Conservation (phyloP, 805 yeast species). For the Pichia manshurica region DNA sequence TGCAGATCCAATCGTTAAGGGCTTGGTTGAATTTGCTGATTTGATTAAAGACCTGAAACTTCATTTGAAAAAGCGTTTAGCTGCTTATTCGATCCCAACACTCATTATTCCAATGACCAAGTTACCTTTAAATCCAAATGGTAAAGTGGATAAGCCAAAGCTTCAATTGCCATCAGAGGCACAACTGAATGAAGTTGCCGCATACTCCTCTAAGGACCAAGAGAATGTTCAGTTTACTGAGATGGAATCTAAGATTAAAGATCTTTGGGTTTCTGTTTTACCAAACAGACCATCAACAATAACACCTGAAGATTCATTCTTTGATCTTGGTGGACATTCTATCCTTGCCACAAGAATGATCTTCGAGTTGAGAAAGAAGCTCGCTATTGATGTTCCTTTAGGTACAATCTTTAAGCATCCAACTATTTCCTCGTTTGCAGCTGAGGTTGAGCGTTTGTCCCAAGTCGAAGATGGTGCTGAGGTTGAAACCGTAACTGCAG, state of each 20-base stretch:
- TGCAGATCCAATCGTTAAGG: slow-evolving; percentile 66
- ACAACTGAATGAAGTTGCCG: slow-evolving; percentile 73
- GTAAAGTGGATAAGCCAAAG: slow-evolving; percentile 96
- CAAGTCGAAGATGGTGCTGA: slow-evolving; percentile 39
- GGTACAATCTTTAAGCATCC: slow-evolving; percentile 89
- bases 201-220: slow-evolving; percentile 38
- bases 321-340: slow-evolving; percentile 97
- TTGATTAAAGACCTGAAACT: slow-evolving; percentile 75
- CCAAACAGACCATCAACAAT: slow-evolving; percentile 81
- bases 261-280: slow-evolving; percentile 78
- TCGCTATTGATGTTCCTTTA: slow-evolving; percentile 77
- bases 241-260: slow-evolving; percentile 63
- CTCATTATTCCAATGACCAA: slow-evolving; percentile 80
- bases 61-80: slow-evolving; percentile 83
- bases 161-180: slow-evolving; percentile 90
- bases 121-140: slow-evolving; percentile 94
- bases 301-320: slow-evolving; percentile 79
- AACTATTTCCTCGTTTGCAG: slow-evolving; percentile 73
- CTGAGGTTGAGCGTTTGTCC: slow-evolving; percentile 55
- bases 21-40: slow-evolving; percentile 68
- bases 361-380: slow-evolving; percentile 75
- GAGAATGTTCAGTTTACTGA: slow-evolving; percentile 52
- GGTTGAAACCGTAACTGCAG: slow-evolving; percentile 29
- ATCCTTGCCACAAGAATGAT: slow-evolving; percentile 96
- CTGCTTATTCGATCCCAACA: slow-evolving; percentile 90